A percentile compares a stretch with the other conserved stretches of the same genome.
Evolutionary conservation across 139 green algal genomes (phyloP).

Genomic region (Microglena sp.): DNA sequence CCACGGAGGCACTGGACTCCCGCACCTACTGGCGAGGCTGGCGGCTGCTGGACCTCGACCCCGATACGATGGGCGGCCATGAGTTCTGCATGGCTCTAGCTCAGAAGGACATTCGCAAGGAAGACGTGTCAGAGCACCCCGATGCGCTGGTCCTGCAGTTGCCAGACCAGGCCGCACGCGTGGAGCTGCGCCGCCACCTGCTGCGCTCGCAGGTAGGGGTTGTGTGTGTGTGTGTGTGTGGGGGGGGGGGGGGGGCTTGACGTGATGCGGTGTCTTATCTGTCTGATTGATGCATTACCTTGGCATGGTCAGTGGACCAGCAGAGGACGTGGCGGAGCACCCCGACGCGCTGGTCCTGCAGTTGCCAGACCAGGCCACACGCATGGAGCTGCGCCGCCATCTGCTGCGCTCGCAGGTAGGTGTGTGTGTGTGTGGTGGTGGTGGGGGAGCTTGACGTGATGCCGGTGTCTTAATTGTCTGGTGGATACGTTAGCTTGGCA

Average conservation of each 20-base stretch:
- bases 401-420: constrained; percentile 2
- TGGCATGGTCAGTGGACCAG: too few species aligned
- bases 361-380: not conserved
- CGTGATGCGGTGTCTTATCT: too few species aligned
- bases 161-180: not conserved
- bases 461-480: too few species aligned
- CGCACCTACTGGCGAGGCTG: not conserved
- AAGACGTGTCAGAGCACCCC: not conserved
- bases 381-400: not conserved
- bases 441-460: too few species aligned
- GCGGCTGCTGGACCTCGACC: not conserved
- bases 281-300: too few species aligned
- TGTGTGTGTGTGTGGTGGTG: too few species aligned
- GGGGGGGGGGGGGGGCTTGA: too few species aligned
- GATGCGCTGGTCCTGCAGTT: constrained; percentile 4
- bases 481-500: too few species aligned
- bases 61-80: not conserved
- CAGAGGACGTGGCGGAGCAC: constrained; percentile 1
- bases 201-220: not conserved
- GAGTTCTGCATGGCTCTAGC: not conserved
- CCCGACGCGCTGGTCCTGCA: constrained; percentile 1
- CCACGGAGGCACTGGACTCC: not conserved
- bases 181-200: constrained; percentile 5
- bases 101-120: not conserved
- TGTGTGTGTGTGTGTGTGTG: constrained; percentile 1